These are phyloP conservation scores for Fusarium lyarnte DNA, from an alignment of 2,329 filamentous ascomycete species.

Conservation along the genomic window DNA sequence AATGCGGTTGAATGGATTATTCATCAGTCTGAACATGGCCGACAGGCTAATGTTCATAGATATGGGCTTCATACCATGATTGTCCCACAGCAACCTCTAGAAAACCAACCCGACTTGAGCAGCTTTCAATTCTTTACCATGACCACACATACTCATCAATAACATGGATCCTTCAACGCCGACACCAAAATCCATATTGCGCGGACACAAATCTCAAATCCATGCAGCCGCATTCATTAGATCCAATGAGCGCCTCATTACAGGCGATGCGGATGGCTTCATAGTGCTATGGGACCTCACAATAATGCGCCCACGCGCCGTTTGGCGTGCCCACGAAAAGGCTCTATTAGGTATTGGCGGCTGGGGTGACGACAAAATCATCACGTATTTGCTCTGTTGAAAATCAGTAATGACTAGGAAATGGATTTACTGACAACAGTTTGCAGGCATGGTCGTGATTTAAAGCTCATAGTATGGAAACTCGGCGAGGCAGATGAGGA, in stretches of 20 bases:
- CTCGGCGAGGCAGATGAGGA: constrained; percentile 69
- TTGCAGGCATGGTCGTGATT: constrained; percentile 86
- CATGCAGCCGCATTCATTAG: constrained; percentile 80
- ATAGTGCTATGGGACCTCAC: constrained; percentile 86
- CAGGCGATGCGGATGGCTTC: constrained; percentile 91
- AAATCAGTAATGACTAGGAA: background rate
- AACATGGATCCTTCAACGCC: constrained; percentile 46
- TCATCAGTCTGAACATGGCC: background rate
- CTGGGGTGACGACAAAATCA: constrained; percentile 77
- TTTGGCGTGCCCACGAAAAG: constrained; percentile 86
- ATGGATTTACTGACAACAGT: background rate
- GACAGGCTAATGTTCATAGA: background rate
- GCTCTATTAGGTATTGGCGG: constrained; percentile 78
- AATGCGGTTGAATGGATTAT: background rate
- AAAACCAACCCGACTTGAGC: background rate
- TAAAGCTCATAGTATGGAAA: constrained; percentile 87
- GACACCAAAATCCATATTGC: constrained; percentile 71
- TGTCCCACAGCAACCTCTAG: constrained; percentile 15
- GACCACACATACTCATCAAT: background rate
- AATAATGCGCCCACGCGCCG: constrained; percentile 80
- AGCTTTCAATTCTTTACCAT: background rate
- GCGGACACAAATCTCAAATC: constrained; percentile 84
- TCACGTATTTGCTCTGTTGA: constrained; percentile 72
- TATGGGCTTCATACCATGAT: background rate
- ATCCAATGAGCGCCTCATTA: constrained; percentile 79